A percentile compares a stretch with the other conserved stretches of the same genome.
Conservation (phyloP, 2,329 filamentous ascomycete species). For the Triangularia verruculosa region DNA sequence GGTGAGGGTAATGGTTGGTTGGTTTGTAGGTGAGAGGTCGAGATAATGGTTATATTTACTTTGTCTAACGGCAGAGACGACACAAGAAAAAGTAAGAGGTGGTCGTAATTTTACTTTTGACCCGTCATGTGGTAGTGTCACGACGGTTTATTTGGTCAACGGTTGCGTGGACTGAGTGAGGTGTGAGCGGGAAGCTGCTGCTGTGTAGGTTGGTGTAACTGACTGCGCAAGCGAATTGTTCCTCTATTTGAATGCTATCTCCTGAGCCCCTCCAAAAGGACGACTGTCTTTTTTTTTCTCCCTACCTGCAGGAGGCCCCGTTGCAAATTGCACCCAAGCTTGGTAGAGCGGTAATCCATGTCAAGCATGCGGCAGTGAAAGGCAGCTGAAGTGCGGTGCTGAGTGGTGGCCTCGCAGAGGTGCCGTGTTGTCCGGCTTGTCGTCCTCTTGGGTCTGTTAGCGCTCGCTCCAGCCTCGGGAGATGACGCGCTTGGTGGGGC, state of each 20-base stretch:
- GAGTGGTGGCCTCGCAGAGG: background rate
- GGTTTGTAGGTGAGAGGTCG: too few species aligned
- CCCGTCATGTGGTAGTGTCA: background rate
- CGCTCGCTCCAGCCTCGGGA: background rate
- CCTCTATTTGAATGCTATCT: background rate
- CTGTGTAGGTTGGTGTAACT: too few species aligned
- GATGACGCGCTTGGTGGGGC: constrained; percentile 3
- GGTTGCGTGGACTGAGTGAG: background rate
- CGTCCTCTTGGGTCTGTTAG: background rate
- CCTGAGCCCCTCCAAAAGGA: background rate
- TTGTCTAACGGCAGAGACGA: background rate
- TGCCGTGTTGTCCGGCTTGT: constrained; percentile 11
- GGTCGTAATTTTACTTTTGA: background rate
- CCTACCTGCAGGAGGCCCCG: background rate
- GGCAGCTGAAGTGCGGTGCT: background rate
- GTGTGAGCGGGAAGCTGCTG: background rate
- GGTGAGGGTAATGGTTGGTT: background rate
- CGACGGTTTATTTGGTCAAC: background rate
- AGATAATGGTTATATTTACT: background rate
- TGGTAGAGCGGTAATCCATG: background rate
- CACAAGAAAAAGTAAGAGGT: background rate
- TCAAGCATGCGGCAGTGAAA: background rate
- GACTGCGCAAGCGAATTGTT: too few species aligned
- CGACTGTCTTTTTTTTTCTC: background rate
- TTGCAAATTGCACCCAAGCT: background rate